Evolutionary conservation across 2,329 filamentous ascomycete species (phyloP), one percentile per base, ranked within the genome.

Genomic region (Neospermospora avenae): DNA sequence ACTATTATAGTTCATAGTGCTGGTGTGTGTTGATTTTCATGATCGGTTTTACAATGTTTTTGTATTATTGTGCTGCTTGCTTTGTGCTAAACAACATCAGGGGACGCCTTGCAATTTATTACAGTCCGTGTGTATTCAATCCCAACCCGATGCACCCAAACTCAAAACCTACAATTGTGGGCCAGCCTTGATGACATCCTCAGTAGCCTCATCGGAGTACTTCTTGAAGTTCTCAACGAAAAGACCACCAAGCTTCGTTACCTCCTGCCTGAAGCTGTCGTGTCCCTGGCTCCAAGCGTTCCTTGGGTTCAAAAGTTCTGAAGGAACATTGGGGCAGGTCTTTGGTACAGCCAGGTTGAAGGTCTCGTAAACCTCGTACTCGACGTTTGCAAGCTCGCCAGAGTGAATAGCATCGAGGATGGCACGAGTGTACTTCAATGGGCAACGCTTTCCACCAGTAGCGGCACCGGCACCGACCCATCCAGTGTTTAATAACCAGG

Each of bases 141-240:
- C 25, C 4, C 41, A 37, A 20, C 35, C 16, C 31, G 24, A 34
- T 20, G 3, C 28, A 22, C 39, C 18, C 54, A 45, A 37, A 35
- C 37, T 24, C 35, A 60, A 67, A 52, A 64, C 61, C 55, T 70
- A 65, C 20, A 72, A 59, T 25, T 54, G 62, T 51, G 85, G 85
- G 7, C 84, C 85, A 54, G 86, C 86, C 71, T 83, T 86, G 77
- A 90, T 85, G 52, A 93, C 90, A 39, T 93, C 90, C 69, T 84
- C 81, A 34, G 90, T 93, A 25, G 92, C 91, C 77, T 96, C 86
- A 69, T 86, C 87, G 71, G 87, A 82, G 80, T 96, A 97, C 83
- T 97, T 96, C 81, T 91, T 86, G 80, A 99, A 99, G 85, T 99
- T 99, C 79, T 97, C 91, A 72, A 88, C 85, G 83, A 99, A 99